phyloP scores from a whole-genome alignment of 1,139 yeast genomes.

The Debaryomyces coudertii region DNA sequence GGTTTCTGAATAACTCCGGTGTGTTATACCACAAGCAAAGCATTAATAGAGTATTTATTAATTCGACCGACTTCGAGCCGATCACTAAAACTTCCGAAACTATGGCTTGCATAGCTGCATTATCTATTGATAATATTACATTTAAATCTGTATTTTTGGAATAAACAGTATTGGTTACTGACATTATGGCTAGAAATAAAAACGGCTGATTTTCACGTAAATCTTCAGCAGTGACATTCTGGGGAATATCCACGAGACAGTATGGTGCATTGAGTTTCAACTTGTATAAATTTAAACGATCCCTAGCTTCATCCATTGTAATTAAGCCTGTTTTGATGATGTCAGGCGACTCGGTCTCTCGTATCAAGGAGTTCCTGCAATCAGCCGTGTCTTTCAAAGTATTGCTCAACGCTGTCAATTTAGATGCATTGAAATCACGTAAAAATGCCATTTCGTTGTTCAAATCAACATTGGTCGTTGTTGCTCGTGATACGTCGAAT shows the following conservation, averaged over 20 bases:
- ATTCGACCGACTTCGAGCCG: constrained; percentile 74
- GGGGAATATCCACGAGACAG: constrained; percentile 60
- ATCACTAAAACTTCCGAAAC: constrained; percentile 65
- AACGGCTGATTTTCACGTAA: constrained; percentile 58
- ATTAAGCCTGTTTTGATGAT: constrained; percentile 52
- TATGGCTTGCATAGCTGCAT: constrained; percentile 58
- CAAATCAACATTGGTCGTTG: constrained; percentile 29
- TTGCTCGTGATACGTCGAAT: constrained; percentile 10
- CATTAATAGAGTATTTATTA: constrained; percentile 63
- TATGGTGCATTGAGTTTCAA: constrained; percentile 40
- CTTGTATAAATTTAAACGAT: constrained; percentile 47
- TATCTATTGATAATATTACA: constrained; percentile 51
- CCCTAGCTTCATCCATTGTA: constrained; percentile 52
- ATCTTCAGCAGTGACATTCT: constrained; percentile 44
- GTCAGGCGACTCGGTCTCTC: constrained; percentile 34
- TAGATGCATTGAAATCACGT: constrained; percentile 29
- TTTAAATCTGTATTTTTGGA: constrained; percentile 32
- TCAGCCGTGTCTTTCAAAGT: constrained; percentile 40
- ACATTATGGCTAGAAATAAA: constrained; percentile 65
- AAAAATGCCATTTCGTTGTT: constrained; percentile 42
- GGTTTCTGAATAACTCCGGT: constrained; percentile 78
- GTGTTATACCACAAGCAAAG: constrained; percentile 80
- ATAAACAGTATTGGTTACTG: constrained; percentile 55
- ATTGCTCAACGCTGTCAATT: constrained; percentile 42
- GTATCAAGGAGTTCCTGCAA: constrained; percentile 37